phyloP scores from a whole-genome alignment of 202 grass and related monocot species.

The Panicum hallii region DNA sequence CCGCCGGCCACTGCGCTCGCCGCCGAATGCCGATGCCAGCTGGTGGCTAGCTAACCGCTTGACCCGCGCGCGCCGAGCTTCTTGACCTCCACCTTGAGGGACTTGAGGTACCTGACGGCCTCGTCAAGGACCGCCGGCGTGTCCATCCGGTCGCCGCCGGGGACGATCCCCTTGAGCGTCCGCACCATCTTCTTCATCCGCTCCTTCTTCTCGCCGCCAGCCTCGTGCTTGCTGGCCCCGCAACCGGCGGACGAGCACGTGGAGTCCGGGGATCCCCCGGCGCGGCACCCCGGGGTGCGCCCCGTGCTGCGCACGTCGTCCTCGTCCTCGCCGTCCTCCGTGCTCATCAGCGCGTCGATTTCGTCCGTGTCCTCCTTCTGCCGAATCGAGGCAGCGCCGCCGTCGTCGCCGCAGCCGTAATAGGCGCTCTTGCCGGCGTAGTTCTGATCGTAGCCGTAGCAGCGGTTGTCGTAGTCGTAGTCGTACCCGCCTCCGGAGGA shows the following conservation, averaged over 20 bases:
- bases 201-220: conserved; percentile 56
- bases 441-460: conserved; percentile 30
- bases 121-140: conserved; percentile 92
- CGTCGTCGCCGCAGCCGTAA: conserved; percentile 21
- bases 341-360: conserved; percentile 78
- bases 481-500: conserved; percentile 15
- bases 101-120: conserved; percentile 92
- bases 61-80: conserved; percentile 62
- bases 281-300: conserved; percentile 54
- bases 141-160: conserved; percentile 88
- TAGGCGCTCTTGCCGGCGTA: conserved; percentile 42
- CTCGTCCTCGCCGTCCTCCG: conserved; percentile 70
- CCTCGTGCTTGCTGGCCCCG: neutral
- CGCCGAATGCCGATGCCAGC: conserved; percentile 4
- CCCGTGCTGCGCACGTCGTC: conserved; percentile 80
- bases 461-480: conserved; percentile 14
- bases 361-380: conserved; percentile 76
- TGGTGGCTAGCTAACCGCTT: conserved; percentile 30
- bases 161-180: conserved; percentile 89
- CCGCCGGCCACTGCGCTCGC: neutral
- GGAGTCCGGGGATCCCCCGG: conserved; percentile 61
- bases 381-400: conserved; percentile 33
- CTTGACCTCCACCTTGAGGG: conserved; percentile 93
- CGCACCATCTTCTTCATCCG: conserved; percentile 99
- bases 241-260: conserved; percentile 64